Evolutionary conservation across 2,329 filamentous ascomycete species (phyloP).

Genomic region (Rutstroemia sp.): DNA sequence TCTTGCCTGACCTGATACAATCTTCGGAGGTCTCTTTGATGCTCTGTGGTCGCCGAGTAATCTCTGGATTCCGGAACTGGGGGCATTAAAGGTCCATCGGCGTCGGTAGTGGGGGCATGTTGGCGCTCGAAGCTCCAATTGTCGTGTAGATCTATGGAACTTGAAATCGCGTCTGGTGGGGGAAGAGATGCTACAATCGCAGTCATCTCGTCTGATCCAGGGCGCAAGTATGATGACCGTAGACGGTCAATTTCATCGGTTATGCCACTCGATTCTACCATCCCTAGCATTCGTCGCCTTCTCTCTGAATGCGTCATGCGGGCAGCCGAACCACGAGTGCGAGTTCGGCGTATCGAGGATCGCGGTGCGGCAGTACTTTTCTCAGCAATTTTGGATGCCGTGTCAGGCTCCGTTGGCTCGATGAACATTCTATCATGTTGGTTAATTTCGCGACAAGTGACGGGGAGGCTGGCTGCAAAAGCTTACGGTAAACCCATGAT

Average conservation of each 20-base stretch:
- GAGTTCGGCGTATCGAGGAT: conserved; percentile 27
- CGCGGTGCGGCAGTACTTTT: conserved; percentile 23
- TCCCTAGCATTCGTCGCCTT: conserved; percentile 15
- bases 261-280: neutral
- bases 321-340: conserved; percentile 17
- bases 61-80: conserved; percentile 24
- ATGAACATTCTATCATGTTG: conserved; percentile 25
- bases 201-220: neutral
- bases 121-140: conserved; percentile 19
- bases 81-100: conserved; percentile 23
- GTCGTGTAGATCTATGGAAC: conserved; percentile 10
- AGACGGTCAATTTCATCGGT: neutral
- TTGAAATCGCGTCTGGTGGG: neutral
- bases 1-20: conserved; percentile 17
- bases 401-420: conserved; percentile 25
- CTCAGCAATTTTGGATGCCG: conserved; percentile 22
- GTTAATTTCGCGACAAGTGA: conserved; percentile 16
- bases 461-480: conserved; percentile 15
- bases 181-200: neutral
- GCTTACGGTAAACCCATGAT: conserved; percentile 30
- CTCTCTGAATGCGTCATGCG: conserved; percentile 17
- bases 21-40: conserved; percentile 16
- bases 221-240: neutral
- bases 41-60: conserved; percentile 9
- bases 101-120: conserved; percentile 1